Evolutionary conservation across 345 rosid species (phyloP).

Genomic region (Laguncularia racemosa): DNA sequence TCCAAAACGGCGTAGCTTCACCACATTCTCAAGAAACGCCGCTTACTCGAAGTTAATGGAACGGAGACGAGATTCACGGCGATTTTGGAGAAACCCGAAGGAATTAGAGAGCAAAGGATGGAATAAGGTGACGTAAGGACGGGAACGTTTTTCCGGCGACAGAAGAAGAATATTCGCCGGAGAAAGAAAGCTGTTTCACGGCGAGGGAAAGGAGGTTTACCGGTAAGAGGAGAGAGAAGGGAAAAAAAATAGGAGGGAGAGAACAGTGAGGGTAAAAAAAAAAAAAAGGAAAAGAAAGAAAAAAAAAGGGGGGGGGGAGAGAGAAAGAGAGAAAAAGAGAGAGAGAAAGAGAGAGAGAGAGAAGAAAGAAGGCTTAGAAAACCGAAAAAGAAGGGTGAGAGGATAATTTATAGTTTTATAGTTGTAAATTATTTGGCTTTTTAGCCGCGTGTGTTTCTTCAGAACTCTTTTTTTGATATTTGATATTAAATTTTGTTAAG

Average conservation of each 20-base stretch:
- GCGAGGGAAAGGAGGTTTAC: slow-evolving; percentile 21
- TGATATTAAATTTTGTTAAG: slow-evolving; percentile 24
- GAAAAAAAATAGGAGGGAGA: slow-evolving; percentile 13
- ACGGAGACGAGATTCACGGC: slow-evolving; percentile 8
- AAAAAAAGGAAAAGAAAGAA: slow-evolving; percentile 14
- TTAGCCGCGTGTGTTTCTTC: too few species aligned
- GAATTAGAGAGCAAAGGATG: background rate
- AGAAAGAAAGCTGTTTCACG: slow-evolving; percentile 33
- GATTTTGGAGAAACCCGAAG: slow-evolving; percentile 3
- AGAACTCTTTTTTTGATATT: background rate
- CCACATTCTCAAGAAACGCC: slow-evolving; percentile 72
- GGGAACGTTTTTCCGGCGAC: slow-evolving; percentile 6
- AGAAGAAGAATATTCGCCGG: slow-evolving; percentile 17
- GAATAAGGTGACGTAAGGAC: background rate
- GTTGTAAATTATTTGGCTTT: background rate
- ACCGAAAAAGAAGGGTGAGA: slow-evolving; percentile 38
- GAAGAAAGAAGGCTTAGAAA: slow-evolving; percentile 40
- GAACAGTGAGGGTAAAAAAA: slow-evolving; percentile 20
- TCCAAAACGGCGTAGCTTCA: slow-evolving; percentile 20
- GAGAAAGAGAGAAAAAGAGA: slow-evolving; percentile 22
- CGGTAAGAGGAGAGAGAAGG: slow-evolving; percentile 26
- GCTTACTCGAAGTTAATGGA: slow-evolving; percentile 8
- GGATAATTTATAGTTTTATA: slow-evolving; percentile 70
- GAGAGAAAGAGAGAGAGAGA: slow-evolving; percentile 10
- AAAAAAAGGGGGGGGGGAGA: slow-evolving; percentile 24